These are phyloP conservation scores for Trichoderma lentiforme DNA, from an alignment of 2,329 filamentous ascomycete species.

Conservation along the genomic window DNA sequence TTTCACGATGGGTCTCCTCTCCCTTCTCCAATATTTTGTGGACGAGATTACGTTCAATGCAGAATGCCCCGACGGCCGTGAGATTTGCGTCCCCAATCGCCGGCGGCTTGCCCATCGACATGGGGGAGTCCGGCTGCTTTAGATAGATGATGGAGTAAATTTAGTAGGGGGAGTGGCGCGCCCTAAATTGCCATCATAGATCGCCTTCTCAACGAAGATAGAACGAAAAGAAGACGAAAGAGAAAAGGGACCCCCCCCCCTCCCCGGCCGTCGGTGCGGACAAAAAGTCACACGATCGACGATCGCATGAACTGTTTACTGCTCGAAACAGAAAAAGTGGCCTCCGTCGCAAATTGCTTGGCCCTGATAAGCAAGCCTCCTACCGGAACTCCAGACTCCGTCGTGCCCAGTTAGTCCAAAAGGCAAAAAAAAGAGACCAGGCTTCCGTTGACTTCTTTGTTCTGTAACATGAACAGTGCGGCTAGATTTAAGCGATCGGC, in stretches of 20 bases:
- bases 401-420: not conserved
- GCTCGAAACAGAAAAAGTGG: conserved; percentile 15
- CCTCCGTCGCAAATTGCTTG: conserved; percentile 15
- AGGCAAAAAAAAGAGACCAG: not conserved
- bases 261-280: not conserved
- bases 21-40: not conserved
- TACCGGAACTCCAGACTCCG: not conserved
- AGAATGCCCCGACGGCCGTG: not conserved
- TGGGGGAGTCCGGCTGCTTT: not conserved
- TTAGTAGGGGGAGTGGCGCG: not conserved
- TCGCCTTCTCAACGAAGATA: not conserved
- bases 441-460: not conserved
- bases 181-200: conserved; percentile 4
- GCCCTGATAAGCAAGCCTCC: not conserved
- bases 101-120: not conserved
- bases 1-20: not conserved
- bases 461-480: conserved; percentile 6
- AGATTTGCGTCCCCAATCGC: not conserved
- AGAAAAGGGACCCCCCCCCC: not conserved
- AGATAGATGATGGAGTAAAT: conserved; percentile 1
- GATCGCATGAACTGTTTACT: conserved; percentile 17
- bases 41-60: conserved; percentile 14
- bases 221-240: not conserved
- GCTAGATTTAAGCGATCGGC: conserved; percentile 15
- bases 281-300: conserved; percentile 15